Conservation (phyloP, 108 stramenopile species). For the Schizochytrium sp. region DNA sequence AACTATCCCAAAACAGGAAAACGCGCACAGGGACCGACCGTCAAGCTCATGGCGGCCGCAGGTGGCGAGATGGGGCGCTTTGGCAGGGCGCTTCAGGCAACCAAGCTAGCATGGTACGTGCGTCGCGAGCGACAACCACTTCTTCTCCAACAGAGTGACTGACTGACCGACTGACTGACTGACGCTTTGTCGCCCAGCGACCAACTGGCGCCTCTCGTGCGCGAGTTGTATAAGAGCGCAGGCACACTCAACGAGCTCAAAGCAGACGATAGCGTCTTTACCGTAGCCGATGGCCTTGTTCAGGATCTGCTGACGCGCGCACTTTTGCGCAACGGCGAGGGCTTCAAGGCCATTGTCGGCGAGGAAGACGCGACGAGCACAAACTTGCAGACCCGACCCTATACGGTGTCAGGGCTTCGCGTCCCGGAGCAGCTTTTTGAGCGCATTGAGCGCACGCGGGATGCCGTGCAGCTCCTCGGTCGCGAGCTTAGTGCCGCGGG, state of each 20-base stretch:
- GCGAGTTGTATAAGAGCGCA: constrained; percentile 32
- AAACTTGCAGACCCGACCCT: constrained; percentile 23
- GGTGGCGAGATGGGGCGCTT: too few relatives aligned
- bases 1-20: too few relatives aligned
- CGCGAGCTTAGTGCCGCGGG: constrained; percentile 37
- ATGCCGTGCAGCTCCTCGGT: constrained; percentile 16
- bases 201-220: constrained; percentile 43
- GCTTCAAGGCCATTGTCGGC: constrained; percentile 19
- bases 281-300: constrained; percentile 54
- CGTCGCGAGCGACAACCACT: too few relatives aligned
- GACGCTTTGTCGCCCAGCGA: not conserved
- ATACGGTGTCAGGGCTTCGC: constrained; percentile 31
- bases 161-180: not conserved
- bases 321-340: constrained; percentile 34
- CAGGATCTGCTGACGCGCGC: constrained; percentile 40
- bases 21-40: too few relatives aligned
- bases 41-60: too few relatives aligned
- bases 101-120: too few relatives aligned
- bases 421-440: constrained; percentile 18
- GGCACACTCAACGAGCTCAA: constrained; percentile 29
- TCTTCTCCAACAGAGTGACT: too few relatives aligned
- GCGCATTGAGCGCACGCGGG: not conserved
- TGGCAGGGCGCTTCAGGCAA: too few relatives aligned
- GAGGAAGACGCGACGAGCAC: constrained; percentile 31
- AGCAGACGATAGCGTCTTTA: constrained; percentile 47